Conservation (phyloP, 495 filamentous ascomycete species). For the Aspergillus leporis region DNA sequence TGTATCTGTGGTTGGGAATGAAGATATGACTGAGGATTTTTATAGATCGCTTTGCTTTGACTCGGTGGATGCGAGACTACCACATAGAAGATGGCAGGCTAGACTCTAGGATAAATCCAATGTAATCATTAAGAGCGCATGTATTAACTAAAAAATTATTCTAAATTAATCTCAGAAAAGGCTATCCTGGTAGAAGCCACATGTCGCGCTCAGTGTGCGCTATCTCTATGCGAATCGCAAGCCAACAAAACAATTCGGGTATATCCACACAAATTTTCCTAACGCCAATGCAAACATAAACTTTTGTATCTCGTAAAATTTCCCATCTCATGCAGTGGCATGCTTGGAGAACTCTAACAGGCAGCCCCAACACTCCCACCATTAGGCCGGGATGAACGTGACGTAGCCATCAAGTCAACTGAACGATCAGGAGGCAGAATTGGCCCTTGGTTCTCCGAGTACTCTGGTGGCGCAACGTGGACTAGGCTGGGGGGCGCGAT, state of each 20-base stretch:
- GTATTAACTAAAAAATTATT: not conserved
- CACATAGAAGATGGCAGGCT: too few species aligned
- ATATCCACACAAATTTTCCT: not conserved
- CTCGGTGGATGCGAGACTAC: too few species aligned
- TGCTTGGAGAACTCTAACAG: not conserved
- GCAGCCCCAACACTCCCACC: not conserved
- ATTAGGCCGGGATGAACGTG: not conserved
- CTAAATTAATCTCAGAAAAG: not conserved
- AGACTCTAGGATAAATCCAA: too few species aligned
- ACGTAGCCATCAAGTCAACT: not conserved
- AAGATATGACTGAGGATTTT: too few species aligned
- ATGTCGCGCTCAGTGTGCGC: too few species aligned
- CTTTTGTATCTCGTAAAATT: not conserved
- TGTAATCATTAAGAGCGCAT: not conserved
- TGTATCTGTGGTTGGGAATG: too few species aligned
- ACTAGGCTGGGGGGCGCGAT: conserved; percentile 18
- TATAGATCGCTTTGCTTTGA: too few species aligned
- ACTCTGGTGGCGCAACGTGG: conserved; percentile 17
- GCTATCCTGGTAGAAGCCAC: too few species aligned
- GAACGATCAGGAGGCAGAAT: conserved; percentile 9
- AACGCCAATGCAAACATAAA: not conserved
- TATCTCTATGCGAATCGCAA: not conserved
- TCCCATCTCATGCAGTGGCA: not conserved
- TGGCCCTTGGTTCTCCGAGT: conserved; percentile 6
- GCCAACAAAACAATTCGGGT: not conserved